These are phyloP conservation scores for Onygena corvina DNA, from an alignment of 2,329 filamentous ascomycete genomes.

Conservation along the genomic window DNA sequence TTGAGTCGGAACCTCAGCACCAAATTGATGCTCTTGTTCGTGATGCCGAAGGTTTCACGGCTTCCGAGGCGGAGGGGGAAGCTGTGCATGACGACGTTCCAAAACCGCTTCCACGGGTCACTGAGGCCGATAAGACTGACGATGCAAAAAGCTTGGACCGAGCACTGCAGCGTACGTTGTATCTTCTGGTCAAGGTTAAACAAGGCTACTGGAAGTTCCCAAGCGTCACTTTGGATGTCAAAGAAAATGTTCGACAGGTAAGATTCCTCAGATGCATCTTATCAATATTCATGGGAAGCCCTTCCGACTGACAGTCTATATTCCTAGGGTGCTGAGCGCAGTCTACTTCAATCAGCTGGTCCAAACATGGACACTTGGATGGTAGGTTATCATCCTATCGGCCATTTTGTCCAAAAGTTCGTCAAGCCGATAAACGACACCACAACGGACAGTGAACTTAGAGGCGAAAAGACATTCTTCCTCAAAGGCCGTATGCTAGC, in stretches of 20 bases:
- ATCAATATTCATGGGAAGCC: neutral
- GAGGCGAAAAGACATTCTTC: slow-evolving; percentile 82
- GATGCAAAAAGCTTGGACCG: slow-evolving; percentile 70
- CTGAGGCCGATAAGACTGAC: slow-evolving; percentile 64
- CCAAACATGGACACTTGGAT: slow-evolving; percentile 99
- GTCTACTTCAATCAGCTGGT: slow-evolving; percentile 65
- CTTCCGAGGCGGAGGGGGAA: slow-evolving; percentile 21
- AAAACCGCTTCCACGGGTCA: slow-evolving; percentile 55
- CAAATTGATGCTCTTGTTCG: slow-evolving; percentile 58
- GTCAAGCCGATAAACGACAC: slow-evolving; percentile 34
- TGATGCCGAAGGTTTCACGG: slow-evolving; percentile 52
- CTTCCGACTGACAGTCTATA: neutral
- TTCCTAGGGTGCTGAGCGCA: slow-evolving; percentile 63
- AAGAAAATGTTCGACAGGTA: slow-evolving; percentile 75
- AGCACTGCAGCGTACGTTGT: slow-evolving; percentile 67
- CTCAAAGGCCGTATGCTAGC: slow-evolving; percentile 94
- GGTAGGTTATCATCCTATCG: slow-evolving; percentile 78
- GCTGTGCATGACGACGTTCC: slow-evolving; percentile 52
- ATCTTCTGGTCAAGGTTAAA: slow-evolving; percentile 64
- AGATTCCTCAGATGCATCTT: slow-evolving; percentile 22
- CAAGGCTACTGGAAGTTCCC: slow-evolving; percentile 74
- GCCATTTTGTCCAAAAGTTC: slow-evolving; percentile 56
- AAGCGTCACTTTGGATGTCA: slow-evolving; percentile 51
- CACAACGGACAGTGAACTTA: slow-evolving; percentile 30
- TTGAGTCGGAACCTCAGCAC: slow-evolving; percentile 50